These are phyloP conservation scores for Taphrina deformans DNA, from an alignment of 1,139 yeast genomes.

Conservation along the genomic window DNA sequence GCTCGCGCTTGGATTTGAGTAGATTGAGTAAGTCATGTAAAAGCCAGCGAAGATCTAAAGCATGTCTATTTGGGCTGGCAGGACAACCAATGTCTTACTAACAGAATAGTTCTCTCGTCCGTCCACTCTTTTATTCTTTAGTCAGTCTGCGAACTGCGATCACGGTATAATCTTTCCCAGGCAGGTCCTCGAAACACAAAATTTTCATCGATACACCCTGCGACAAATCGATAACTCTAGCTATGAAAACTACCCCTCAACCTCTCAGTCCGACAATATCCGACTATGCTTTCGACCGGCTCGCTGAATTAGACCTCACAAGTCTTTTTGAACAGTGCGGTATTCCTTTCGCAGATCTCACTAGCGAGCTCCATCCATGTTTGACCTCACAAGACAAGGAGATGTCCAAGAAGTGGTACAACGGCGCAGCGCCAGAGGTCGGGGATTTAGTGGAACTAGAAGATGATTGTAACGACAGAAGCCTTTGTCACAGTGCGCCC, in stretches of 20 bases:
- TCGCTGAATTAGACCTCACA: neutral
- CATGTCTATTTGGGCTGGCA: too few relatives aligned
- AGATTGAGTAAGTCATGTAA: conserved; percentile 10
- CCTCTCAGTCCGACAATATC: neutral
- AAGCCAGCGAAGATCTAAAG: too few relatives aligned
- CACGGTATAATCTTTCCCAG: neutral
- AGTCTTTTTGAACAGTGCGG: conserved; percentile 21
- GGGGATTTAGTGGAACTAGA: conserved; percentile 1
- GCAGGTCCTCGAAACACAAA: neutral
- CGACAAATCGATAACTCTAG: neutral
- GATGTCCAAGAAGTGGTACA: neutral
- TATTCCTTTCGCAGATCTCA: conserved; percentile 15
- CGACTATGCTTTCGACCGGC: neutral
- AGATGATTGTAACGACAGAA: neutral
- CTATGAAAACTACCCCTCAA: neutral
- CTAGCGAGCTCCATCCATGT: neutral
- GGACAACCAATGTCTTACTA: too few relatives aligned
- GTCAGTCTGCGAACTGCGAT: neutral
- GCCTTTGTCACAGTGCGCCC: neutral
- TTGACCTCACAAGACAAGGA: neutral
- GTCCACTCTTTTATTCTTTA: conserved; percentile 2
- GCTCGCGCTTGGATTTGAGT: conserved; percentile 8
- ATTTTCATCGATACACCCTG: neutral
- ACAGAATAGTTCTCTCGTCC: conserved; percentile 14
- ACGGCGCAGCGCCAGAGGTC: conserved; percentile 5